Evolutionary conservation across 163 green algal species (phyloP).

Genomic region (Coccomyxa subellipsoidea): DNA sequence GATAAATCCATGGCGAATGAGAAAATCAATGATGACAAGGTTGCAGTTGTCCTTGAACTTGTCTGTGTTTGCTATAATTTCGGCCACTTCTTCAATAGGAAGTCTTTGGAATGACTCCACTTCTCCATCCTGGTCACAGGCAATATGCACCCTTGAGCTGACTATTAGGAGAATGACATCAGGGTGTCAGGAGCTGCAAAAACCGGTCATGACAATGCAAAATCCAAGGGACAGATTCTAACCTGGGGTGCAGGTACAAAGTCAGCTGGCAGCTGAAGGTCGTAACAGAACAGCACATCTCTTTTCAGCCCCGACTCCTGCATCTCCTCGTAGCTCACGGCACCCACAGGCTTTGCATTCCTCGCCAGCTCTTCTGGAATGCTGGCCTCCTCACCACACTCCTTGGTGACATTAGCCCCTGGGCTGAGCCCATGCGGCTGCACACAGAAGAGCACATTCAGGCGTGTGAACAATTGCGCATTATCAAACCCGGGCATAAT

Average conservation of each 20-base stretch:
- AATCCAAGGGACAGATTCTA: background rate
- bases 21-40: slow-evolving; percentile 91
- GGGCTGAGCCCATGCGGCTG: slow-evolving; percentile 69
- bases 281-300: slow-evolving; percentile 94
- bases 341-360: slow-evolving; percentile 51
- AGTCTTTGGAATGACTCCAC: slow-evolving; percentile 65
- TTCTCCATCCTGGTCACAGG: slow-evolving; percentile 69
- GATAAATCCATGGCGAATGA: slow-evolving; percentile 78
- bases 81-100: slow-evolving; percentile 55
- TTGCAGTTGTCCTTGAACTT: slow-evolving; percentile 94
- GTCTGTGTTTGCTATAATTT: slow-evolving; percentile 47
- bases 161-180: background rate
- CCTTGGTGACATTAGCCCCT: slow-evolving; percentile 88
- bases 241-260: slow-evolving; percentile 71
- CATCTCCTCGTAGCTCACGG: slow-evolving; percentile 65
- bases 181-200: background rate
- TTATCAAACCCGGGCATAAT: background rate
- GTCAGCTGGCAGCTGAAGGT: slow-evolving; percentile 83
- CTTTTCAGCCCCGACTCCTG: slow-evolving; percentile 62
- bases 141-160: background rate
- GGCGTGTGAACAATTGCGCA: background rate
- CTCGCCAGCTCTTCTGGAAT: slow-evolving; percentile 69
- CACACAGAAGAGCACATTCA: background rate
- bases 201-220: background rate
- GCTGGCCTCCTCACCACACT: slow-evolving; percentile 90